phyloP scores from a whole-genome alignment of 306 rosid species.

The Fagus sylvatica region DNA sequence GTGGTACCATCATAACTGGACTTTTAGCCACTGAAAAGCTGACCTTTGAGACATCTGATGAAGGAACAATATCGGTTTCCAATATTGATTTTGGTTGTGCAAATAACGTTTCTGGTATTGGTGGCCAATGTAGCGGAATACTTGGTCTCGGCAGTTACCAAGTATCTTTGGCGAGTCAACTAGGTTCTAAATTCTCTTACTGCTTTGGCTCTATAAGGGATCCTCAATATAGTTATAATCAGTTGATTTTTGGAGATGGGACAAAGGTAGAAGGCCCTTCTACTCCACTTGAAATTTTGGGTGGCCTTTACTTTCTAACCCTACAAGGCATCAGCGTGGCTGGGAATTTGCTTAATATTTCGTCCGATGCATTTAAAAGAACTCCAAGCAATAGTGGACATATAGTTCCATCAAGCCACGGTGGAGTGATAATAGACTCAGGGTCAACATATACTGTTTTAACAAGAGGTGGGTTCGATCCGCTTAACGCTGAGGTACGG shows the following conservation, averaged over 20 bases:
- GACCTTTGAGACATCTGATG: conserved; percentile 37
- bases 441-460: conserved; percentile 26
- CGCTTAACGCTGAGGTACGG: conserved; percentile 24
- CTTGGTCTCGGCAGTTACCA: conserved; percentile 33
- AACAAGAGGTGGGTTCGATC: conserved; percentile 15
- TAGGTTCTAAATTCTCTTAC: conserved; percentile 40
- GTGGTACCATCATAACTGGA: conserved; percentile 22
- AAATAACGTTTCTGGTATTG: not conserved
- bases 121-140: conserved; percentile 33
- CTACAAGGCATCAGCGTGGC: conserved; percentile 47
- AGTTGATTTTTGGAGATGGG: conserved; percentile 46
- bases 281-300: conserved; percentile 20
- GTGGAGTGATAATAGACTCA: conserved; percentile 44
- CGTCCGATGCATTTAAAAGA: conserved; percentile 21
- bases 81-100: conserved; percentile 38
- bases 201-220: conserved; percentile 46
- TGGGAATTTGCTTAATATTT: conserved; percentile 29
- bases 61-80: conserved; percentile 10
- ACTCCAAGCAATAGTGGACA: too few species aligned
- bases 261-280: conserved; percentile 44
- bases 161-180: conserved; percentile 26
- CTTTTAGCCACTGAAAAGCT: conserved; percentile 24
- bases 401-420: conserved; percentile 25
- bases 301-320: conserved; percentile 29
- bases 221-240: conserved; percentile 31